Evolutionary conservation across 352 stramenopile species (phyloP).

Genomic region (Globisporangium acanthophoron): DNA sequence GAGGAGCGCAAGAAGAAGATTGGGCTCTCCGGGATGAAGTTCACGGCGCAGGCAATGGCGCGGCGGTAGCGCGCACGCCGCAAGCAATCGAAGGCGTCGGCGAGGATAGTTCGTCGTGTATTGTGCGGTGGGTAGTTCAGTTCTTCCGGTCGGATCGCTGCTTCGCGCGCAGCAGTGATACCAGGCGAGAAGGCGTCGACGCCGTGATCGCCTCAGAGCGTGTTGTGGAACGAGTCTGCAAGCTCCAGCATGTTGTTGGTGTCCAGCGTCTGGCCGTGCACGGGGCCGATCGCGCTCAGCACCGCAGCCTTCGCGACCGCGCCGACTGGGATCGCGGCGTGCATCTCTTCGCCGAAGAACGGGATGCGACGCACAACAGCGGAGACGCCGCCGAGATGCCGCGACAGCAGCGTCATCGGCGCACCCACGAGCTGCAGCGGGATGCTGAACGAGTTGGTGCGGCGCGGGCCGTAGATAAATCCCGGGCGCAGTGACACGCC

Average conservation of each 20-base stretch:
- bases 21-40: slow-evolving; percentile 68
- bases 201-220: slow-evolving; percentile 21
- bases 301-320: slow-evolving; percentile 79
- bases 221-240: slow-evolving; percentile 76
- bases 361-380: slow-evolving; percentile 48
- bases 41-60: slow-evolving; percentile 45
- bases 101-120: background rate
- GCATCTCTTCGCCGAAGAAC: slow-evolving; percentile 66
- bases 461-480: slow-evolving; percentile 87
- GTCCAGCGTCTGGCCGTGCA: slow-evolving; percentile 50
- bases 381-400: slow-evolving; percentile 53
- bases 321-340: slow-evolving; percentile 52
- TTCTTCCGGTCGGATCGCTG: background rate
- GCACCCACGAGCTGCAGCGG: slow-evolving; percentile 72
- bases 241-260: slow-evolving; percentile 69
- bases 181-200: background rate
- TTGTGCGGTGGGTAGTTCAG: background rate
- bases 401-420: slow-evolving; percentile 60
- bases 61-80: slow-evolving; percentile 10
- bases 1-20: slow-evolving; percentile 77
- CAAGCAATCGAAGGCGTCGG: background rate
- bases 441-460: slow-evolving; percentile 54
- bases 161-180: background rate
- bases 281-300: slow-evolving; percentile 70
- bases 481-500: slow-evolving; percentile 82